Conservation (phyloP, 345 rosid genomes). For the Lumnitzera littorea region DNA sequence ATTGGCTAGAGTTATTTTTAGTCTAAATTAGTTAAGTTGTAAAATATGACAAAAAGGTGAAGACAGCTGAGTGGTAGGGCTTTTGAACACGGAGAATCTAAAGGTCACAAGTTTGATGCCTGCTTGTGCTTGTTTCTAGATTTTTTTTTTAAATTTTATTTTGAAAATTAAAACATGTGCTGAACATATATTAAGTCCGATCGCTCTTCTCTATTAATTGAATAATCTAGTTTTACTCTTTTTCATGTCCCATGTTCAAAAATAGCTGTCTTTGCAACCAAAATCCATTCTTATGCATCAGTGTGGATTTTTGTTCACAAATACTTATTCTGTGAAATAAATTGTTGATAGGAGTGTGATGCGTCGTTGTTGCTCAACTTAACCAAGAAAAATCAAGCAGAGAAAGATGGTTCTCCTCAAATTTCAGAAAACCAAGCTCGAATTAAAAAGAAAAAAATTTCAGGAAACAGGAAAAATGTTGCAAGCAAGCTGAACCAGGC, state of each 20-base stretch:
- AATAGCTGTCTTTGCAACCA: conserved; percentile 17
- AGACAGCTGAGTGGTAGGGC: too few relatives aligned
- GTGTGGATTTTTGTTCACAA: background rate
- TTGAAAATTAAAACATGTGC: too few relatives aligned
- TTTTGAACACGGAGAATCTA: too few relatives aligned
- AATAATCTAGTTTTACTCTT: background rate
- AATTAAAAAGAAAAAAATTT: conserved; percentile 3
- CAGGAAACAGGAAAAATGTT: too few relatives aligned
- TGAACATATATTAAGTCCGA: background rate
- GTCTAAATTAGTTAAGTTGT: too few relatives aligned
- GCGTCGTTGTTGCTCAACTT: conserved; percentile 69
- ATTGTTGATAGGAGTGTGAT: conserved; percentile 59
- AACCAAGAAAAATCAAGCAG: conserved; percentile 56
- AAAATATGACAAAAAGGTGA: too few relatives aligned
- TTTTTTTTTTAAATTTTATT: too few relatives aligned
- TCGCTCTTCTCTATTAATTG: too few relatives aligned
- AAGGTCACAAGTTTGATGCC: too few relatives aligned
- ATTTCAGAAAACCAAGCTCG: conserved; percentile 59
- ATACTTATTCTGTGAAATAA: background rate
- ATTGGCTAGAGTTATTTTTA: too few relatives aligned
- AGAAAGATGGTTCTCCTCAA: conserved; percentile 88
- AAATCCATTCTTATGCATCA: background rate
- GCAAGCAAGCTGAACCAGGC: conserved; percentile 55
- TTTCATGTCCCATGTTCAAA: background rate
- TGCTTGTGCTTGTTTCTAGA: too few relatives aligned